phyloP scores from a whole-genome alignment of 1,284 basidiomycete species.

The Pseudozyma sp. region DNA sequence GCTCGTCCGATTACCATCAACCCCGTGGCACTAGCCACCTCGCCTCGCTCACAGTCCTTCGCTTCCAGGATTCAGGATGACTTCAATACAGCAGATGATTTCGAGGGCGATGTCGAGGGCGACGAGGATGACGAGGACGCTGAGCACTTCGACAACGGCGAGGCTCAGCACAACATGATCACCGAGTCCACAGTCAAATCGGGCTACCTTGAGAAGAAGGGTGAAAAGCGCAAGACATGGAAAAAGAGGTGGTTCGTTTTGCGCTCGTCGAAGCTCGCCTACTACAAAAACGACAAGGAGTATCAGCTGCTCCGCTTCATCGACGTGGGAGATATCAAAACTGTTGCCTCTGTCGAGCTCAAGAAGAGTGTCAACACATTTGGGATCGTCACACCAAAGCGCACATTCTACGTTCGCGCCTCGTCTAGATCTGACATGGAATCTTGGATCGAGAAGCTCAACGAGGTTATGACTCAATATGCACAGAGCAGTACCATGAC shows the following conservation, averaged over 20 bases:
- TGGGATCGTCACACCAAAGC: conserved; percentile 87
- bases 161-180: conserved; percentile 68
- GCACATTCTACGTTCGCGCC: conserved; percentile 94
- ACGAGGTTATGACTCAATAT: conserved; percentile 77
- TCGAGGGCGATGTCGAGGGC: conserved; percentile 38
- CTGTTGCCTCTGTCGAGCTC: conserved; percentile 85
- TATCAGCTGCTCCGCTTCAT: conserved; percentile 85
- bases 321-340: conserved; percentile 88
- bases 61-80: conserved; percentile 1
- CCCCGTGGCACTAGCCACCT: conserved; percentile 7
- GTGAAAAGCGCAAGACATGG: conserved; percentile 97
- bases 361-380: conserved; percentile 92
- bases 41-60: conserved; percentile 3
- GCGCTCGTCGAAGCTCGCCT: conserved; percentile 88
- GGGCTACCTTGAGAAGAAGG: conserved; percentile 94
- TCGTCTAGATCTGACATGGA: conserved; percentile 79
- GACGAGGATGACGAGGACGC: conserved; percentile 79
- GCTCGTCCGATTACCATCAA: conserved; percentile 2
- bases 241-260: conserved; percentile 99
- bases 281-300: conserved; percentile 88
- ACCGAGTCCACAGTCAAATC: conserved; percentile 83
- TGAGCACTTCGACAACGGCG: conserved; percentile 76
- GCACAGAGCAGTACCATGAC: conserved; percentile 58
- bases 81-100: conserved; percentile 22
- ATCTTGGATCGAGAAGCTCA: conserved; percentile 86